Evolutionary conservation across 2,329 filamentous ascomycete species (phyloP).

Genomic region (Gnomoniopsis smithogilvyi): DNA sequence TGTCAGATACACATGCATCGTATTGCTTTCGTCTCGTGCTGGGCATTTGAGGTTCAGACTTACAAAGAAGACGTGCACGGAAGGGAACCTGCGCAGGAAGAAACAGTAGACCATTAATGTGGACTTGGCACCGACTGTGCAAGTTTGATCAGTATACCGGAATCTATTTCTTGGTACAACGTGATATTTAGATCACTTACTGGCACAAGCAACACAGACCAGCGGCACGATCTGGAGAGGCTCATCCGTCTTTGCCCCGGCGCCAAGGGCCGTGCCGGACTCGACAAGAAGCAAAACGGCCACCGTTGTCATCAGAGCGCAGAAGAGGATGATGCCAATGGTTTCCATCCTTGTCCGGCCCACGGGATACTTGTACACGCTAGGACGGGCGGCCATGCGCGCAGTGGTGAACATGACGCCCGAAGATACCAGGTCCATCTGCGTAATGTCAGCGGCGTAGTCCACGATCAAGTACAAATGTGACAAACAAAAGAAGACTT

Average conservation of each 20-base stretch:
- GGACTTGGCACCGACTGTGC: constrained; percentile 46
- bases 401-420: constrained; percentile 61
- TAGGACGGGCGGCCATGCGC: constrained; percentile 55
- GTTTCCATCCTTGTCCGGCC: constrained; percentile 62
- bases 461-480: neutral
- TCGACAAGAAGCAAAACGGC: constrained; percentile 60
- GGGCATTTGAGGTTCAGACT: constrained; percentile 16
- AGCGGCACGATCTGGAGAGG: constrained; percentile 52
- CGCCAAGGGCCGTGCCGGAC: constrained; percentile 49
- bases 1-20: neutral
- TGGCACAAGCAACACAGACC: constrained; percentile 50
- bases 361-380: constrained; percentile 61
- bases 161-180: neutral
- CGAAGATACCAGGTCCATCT: constrained; percentile 63
- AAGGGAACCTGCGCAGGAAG: constrained; percentile 48
- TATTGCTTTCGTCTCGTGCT: neutral
- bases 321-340: constrained; percentile 63
- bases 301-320: constrained; percentile 63
- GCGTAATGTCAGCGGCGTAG: constrained; percentile 21
- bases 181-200: constrained; percentile 32
- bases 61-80: constrained; percentile 54
- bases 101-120: constrained; percentile 53
- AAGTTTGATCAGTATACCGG: neutral
- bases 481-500: constrained; percentile 22
- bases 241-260: constrained; percentile 37